Evolutionary conservation across 768 basidiomycete genomes (phyloP), one percentile per base, ranked within the genome.

Genomic region (Floccularia luteovirens): DNA sequence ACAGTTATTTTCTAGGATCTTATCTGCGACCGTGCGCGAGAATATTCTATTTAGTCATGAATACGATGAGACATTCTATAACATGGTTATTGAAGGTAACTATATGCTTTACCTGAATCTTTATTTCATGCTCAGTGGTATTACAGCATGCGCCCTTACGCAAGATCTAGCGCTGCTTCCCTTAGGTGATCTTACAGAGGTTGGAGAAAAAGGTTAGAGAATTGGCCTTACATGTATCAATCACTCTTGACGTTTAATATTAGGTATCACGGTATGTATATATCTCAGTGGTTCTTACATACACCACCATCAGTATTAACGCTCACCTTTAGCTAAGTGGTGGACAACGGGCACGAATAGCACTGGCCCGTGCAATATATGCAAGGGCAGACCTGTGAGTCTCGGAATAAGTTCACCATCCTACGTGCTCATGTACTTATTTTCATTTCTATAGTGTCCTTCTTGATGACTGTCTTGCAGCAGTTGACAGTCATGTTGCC

Each of bases 21-120:
- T 93, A 58, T 90, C 88, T 1, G 78, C 88, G 0, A 82, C 87
- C 2, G 75, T 97, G 36, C 75, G 83, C 25, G 88, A 91, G 31
- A 98, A 98, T 52, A 97, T 98, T 44, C 54, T 89, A 24, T 97
- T 98, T 62, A 90, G 82, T 7, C 86, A 93, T 58, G 74, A 80
- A 48, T 96, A 83, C 45, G 91, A 97, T 38, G 82, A 86, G 45
- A 69, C 67, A 0, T 94, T 90, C 48, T 94, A 93, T 49, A 73
- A 86, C 39, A 53, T 81, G 12, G 90, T 92, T 3, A 58, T 92
- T 3, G 87, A 91, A 64, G 85, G 87, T 82, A 32, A 3, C 55
- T 38, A 34, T 1, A 10, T 24, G 34, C 21, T 27, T 12, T 4
- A 5, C 36, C 10, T 31, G 10, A n/a, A 19, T 3, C 5, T 24